These are phyloP conservation scores for Scedosporium minutisporum DNA, from an alignment of 2,329 filamentous ascomycete species.

Conservation along the genomic window DNA sequence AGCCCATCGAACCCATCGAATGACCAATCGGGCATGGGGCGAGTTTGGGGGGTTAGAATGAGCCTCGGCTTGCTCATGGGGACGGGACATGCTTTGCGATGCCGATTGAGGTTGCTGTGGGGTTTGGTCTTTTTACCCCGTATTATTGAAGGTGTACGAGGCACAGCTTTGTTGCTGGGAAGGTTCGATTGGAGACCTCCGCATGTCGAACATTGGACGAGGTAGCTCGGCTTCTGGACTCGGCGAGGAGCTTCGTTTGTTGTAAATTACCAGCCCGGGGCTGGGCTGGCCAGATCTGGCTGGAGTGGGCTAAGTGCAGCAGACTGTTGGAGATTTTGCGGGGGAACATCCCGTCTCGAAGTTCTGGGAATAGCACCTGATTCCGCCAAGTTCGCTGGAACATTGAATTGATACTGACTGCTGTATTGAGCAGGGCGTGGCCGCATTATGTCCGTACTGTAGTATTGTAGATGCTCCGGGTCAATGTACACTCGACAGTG, in stretches of 20 bases:
- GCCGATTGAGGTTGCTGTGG: not conserved
- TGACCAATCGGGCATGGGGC: not conserved
- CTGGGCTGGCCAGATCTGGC: not conserved
- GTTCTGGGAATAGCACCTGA: not conserved
- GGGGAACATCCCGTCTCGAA: not conserved
- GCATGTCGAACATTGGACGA: not conserved
- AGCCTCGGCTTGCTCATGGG: slow-evolving; percentile 2
- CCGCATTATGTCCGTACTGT: no score
- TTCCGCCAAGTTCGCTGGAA: not conserved
- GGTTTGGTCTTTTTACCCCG: not conserved
- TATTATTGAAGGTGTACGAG: not conserved
- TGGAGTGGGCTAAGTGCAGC: no score
- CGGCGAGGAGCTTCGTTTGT: not conserved
- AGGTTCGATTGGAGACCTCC: not conserved
- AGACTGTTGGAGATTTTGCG: not conserved
- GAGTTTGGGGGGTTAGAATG: not conserved
- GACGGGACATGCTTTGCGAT: not conserved
- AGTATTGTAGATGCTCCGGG: no score
- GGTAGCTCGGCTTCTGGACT: not conserved
- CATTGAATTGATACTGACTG: not conserved
- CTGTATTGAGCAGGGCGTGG: not conserved
- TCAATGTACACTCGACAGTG: no score
- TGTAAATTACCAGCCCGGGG: not conserved
- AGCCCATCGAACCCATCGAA: not conserved
- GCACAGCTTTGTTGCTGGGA: not conserved